Conservation (phyloP, 768 basidiomycete species). For the Suillus bovinus region DNA sequence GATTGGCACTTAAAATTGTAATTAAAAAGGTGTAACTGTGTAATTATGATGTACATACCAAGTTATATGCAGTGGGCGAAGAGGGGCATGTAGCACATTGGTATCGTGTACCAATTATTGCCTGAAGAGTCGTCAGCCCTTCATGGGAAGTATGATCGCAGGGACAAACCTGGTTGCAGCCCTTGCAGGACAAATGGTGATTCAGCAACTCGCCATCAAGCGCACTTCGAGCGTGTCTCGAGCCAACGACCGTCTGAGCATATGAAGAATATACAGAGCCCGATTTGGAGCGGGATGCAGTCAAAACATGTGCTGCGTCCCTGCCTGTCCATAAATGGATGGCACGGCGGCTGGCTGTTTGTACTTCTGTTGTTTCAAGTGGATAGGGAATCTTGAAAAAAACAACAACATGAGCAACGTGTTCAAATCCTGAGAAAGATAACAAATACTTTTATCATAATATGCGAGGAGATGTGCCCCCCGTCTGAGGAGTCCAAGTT, state of each 20-base stretch:
- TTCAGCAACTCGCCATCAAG: slow-evolving; percentile 39
- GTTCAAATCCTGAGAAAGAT: background rate
- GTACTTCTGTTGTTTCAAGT: slow-evolving; percentile 69
- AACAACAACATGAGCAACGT: slow-evolving; percentile 12
- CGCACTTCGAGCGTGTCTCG: slow-evolving; percentile 35
- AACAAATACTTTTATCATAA: slow-evolving; percentile 84
- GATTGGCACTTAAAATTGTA: slow-evolving; percentile 59
- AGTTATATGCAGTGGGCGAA: slow-evolving; percentile 62
- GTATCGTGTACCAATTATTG: slow-evolving; percentile 77
- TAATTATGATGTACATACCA: slow-evolving; percentile 47
- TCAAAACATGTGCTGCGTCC: slow-evolving; percentile 65
- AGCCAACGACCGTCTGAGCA: slow-evolving; percentile 67
- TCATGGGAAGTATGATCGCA: background rate
- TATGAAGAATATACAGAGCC: slow-evolving; percentile 64
- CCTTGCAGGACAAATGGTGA: slow-evolving; percentile 62
- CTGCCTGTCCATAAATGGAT: slow-evolving; percentile 74
- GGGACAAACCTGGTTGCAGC: slow-evolving; percentile 56
- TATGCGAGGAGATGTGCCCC: slow-evolving; percentile 83
- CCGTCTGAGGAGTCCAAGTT: slow-evolving; percentile 76
- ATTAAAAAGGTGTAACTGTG: background rate
- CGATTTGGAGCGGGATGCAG: slow-evolving; percentile 48
- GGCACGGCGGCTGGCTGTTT: slow-evolving; percentile 74
- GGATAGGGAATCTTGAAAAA: slow-evolving; percentile 78
- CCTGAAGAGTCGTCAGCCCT: slow-evolving; percentile 37
- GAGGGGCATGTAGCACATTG: slow-evolving; percentile 93